phyloP scores from a whole-genome alignment of 2,329 filamentous ascomycete genomes.

The Exophiala mesophila region DNA sequence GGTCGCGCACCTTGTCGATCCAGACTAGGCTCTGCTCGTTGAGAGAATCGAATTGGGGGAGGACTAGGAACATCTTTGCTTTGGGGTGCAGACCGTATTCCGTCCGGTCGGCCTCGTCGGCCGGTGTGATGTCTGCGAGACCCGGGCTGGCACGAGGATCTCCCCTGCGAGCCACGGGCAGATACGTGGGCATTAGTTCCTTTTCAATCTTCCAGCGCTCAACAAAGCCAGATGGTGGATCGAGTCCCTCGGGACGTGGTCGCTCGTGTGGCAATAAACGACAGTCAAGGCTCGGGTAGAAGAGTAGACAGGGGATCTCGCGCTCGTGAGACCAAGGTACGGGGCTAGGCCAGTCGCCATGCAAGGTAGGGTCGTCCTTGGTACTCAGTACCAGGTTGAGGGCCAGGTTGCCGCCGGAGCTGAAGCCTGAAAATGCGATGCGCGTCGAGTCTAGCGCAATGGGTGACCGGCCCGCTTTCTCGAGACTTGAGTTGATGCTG shows the following conservation, averaged over 20 bases:
- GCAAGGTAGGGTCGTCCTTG: conserved; percentile 18
- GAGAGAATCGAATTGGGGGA: conserved; percentile 25
- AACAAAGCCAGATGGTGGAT: conserved; percentile 19
- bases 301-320: conserved; percentile 24
- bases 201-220: conserved; percentile 22
- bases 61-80: conserved; percentile 23
- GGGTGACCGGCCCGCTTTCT: conserved; percentile 12
- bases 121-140: conserved; percentile 17
- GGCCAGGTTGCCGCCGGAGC: conserved; percentile 45
- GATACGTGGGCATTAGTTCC: conserved; percentile 27
- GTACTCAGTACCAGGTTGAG: conserved; percentile 28
- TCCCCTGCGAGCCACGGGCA: conserved; percentile 14
- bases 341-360: conserved; percentile 18
- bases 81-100: conserved; percentile 21
- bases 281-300: conserved; percentile 25
- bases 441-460: conserved; percentile 33
- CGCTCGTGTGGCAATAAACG: conserved; percentile 24
- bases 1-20: conserved; percentile 23
- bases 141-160: conserved; percentile 24
- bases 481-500: conserved; percentile 18
- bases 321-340: conserved; percentile 15
- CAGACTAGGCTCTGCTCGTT: conserved; percentile 21
- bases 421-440: conserved; percentile 43
- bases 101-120: neutral
- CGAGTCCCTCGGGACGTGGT: conserved; percentile 20